Percentiles rank a stretch among this genome's conserved stretches.
Conservation (phyloP, 176 grass and related monocot species). For the Thalia dealbata region DNA sequence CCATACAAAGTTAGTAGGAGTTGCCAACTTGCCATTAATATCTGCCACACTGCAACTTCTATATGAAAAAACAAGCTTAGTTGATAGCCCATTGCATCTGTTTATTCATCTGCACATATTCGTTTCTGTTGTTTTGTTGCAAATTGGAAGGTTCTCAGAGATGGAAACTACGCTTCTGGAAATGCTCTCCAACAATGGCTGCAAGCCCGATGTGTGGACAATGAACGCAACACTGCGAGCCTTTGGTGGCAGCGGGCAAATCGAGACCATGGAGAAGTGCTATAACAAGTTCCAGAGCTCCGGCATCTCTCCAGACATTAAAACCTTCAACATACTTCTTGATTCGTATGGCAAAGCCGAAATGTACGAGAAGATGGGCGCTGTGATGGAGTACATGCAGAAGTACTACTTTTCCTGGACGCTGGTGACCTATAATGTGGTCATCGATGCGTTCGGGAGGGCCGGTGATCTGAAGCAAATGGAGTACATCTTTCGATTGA, state of each 20-base stretch:
- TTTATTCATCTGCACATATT: neutral
- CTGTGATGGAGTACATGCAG: conserved; percentile 98
- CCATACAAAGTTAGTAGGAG: neutral
- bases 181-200: conserved; percentile 51
- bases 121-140: neutral
- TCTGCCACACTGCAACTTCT: neutral
- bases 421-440: conserved; percentile 84
- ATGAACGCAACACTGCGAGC: conserved; percentile 90
- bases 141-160: conserved; percentile 49
- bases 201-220: conserved; percentile 91
- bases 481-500: conserved; percentile 87
- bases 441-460: conserved; percentile 88
- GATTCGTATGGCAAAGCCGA: conserved; percentile 92
- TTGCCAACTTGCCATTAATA: neutral
- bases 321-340: conserved; percentile 90
- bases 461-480: conserved; percentile 75
- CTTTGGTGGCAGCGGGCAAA: conserved; percentile 71
- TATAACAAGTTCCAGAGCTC: conserved; percentile 86
- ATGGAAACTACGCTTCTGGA: conserved; percentile 87
- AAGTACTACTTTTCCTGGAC: conserved; percentile 94
- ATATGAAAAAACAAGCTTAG: no score
- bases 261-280: conserved; percentile 86
- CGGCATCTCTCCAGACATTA: conserved; percentile 76
- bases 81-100: neutral
- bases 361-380: conserved; percentile 94